Evolutionary conservation across 148 eudicot species (phyloP).

Genomic region (Oxyria digyna): DNA sequence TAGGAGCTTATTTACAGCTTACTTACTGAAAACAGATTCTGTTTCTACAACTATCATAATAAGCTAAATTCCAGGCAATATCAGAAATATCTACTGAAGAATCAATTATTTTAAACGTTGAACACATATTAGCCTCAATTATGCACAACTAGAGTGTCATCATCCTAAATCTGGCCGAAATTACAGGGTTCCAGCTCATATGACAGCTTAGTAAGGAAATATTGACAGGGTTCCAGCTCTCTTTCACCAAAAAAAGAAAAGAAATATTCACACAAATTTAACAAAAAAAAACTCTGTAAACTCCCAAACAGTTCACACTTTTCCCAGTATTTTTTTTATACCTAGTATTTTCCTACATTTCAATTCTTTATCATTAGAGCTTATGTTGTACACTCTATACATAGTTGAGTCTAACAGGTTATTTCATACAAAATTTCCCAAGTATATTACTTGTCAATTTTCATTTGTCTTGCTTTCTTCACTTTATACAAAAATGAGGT

Average conservation of each 20-base stretch:
- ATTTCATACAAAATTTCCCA: neutral
- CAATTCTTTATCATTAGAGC: no score
- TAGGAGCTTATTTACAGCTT: neutral
- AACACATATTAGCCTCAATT: neutral
- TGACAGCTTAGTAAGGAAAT: no score
- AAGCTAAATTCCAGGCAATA: neutral
- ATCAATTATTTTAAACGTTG: neutral
- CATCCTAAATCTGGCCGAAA: no score
- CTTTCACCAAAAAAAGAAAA: no score
- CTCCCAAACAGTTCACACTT: no score
- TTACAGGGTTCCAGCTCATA: no score
- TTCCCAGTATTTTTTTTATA: neutral
- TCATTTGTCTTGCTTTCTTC: slow-evolving; percentile 69
- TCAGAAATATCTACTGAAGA: neutral
- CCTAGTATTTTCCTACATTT: no score
- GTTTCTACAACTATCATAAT: neutral
- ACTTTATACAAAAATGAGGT: slow-evolving; percentile 58
- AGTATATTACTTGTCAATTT: slow-evolving; percentile 63
- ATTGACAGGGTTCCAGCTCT: no score
- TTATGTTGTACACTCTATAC: no score
- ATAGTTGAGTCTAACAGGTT: no score
- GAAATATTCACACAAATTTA: no score
- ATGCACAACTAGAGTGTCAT: neutral
- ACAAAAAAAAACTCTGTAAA: no score
- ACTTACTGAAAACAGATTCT: neutral